These are phyloP conservation scores for Marasmius sp. DNA, from an alignment of 1,284 basidiomycete species.

Conservation along the genomic window DNA sequence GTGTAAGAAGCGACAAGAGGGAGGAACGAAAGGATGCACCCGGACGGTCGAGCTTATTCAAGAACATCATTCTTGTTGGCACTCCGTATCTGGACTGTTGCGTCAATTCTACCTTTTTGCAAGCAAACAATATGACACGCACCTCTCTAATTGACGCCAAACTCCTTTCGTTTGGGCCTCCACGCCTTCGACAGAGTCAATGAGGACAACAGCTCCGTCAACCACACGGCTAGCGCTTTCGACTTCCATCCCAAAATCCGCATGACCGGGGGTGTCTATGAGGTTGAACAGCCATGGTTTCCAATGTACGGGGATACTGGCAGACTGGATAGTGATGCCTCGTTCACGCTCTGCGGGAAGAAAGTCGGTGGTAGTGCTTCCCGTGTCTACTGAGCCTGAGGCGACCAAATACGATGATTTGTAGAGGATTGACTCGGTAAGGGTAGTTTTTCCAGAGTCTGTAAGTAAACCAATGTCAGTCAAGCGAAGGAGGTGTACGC, in stretches of 20 bases:
- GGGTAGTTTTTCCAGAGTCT: constrained; percentile 91
- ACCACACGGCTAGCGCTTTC: constrained; percentile 89
- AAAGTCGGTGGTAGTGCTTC: constrained; percentile 90
- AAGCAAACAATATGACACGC: constrained; percentile 24
- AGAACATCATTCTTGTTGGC: constrained; percentile 73
- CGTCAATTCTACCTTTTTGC: constrained; percentile 1
- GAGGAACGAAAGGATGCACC: constrained; percentile 79
- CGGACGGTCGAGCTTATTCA: constrained; percentile 87
- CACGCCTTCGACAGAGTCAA: constrained; percentile 90
- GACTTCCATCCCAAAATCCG: constrained; percentile 94
- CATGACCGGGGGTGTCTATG: constrained; percentile 90
- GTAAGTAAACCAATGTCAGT: constrained; percentile 4
- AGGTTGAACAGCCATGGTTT: constrained; percentile 81
- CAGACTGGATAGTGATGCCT: constrained; percentile 90
- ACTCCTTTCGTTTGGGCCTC: constrained; percentile 89
- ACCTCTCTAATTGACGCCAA: constrained; percentile 85
- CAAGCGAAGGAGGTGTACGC: background rate
- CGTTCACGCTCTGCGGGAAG: constrained; percentile 86
- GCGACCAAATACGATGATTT: constrained; percentile 72
- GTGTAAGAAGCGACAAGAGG: constrained; percentile 65
- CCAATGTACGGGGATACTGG: constrained; percentile 91
- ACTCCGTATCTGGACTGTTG: constrained; percentile 67
- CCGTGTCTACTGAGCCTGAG: constrained; percentile 84
- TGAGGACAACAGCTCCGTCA: constrained; percentile 84
- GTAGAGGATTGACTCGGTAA: constrained; percentile 85